Evolutionary conservation across 2,329 filamentous ascomycete genomes (phyloP), one percentile per base, ranked within the genome.

Genomic region (Cercospora janseana): DNA sequence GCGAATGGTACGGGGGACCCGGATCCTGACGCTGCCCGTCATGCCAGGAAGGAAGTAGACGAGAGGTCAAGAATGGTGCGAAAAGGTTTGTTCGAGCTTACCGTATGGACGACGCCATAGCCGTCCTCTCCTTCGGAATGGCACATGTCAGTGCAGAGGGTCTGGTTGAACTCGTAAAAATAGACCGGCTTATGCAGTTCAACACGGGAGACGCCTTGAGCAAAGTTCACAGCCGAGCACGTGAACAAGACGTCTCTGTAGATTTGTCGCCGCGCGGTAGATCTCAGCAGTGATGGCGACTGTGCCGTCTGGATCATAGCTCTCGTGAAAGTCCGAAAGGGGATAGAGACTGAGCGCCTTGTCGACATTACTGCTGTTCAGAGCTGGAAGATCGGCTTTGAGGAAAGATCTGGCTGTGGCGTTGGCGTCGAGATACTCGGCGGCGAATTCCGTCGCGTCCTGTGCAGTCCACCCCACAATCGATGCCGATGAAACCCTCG

Each of bases 111-210:
- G 0, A 72, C 66, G 21, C 77, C 77, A 5, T 75, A 57, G 1
- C 73, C 73, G 1, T 68, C 63, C 3, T 64, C 54, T 9, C 68
- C 67, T 16, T 57, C 56, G 3, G 37, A 20, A 6, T 63, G 62
- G 13, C 79, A 59, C 23, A 75, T 68, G 0, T 70, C 66, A 4
- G 70, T 72, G 2, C 79, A 63, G 12, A 80, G 68, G 0, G 78
- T 80, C 58, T 79, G 76, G 60, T 81, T 81, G 66, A 74, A 75
- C 52, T 73, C 65, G 61, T 75, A 79, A 1, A 79, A 63, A 57
- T 74, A 80, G 6, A 77, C 73, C 4, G 61, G 57, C 51, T 69
- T 70, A 3, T 65, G 69, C 20, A 63, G 65, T 10, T 62, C 52
- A 2, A 70, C 64, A 18, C 78, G 63, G 1, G 70, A 32, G 3